These are phyloP conservation scores for Fusarium ramigenum DNA, from an alignment of 2,329 filamentous ascomycete species.

Conservation along the genomic window DNA sequence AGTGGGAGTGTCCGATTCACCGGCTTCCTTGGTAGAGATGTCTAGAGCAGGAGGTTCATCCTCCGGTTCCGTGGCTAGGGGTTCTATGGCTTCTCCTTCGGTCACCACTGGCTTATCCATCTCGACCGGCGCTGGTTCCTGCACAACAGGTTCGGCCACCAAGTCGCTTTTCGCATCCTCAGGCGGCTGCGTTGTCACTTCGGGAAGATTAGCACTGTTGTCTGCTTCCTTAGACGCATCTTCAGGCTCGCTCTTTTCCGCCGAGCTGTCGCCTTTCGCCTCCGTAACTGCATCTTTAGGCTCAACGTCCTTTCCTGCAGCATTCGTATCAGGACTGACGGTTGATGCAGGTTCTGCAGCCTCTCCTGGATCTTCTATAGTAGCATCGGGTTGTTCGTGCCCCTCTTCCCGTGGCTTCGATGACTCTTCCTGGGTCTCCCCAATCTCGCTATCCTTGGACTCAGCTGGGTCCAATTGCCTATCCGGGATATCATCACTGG, in stretches of 20 bases:
- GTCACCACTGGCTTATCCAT: not conserved
- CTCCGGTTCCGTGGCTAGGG: not conserved
- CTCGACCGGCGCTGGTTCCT: not conserved
- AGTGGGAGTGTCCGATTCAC: not conserved
- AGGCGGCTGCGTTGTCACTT: not conserved
- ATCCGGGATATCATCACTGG: not conserved
- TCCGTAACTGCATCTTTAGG: slow-evolving; percentile 2
- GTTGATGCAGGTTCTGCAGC: not conserved
- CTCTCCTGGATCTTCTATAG: slow-evolving; percentile 10
- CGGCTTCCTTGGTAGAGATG: not conserved
- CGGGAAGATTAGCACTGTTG: not conserved
- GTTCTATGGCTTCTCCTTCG: not conserved
- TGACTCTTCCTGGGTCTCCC: slow-evolving; percentile 1
- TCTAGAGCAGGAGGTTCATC: slow-evolving; percentile 12
- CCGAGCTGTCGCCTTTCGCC: not conserved
- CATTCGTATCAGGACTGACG: slow-evolving; percentile 3
- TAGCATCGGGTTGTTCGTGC: not conserved
- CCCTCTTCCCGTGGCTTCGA: not conserved
- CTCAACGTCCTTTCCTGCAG: not conserved
- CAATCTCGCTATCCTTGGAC: not conserved
- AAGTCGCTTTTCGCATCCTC: slow-evolving; percentile 1
- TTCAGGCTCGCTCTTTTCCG: not conserved
- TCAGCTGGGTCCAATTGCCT: not conserved
- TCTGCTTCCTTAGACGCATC: not conserved
- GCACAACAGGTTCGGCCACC: not conserved